A percentile compares a stretch with the other conserved stretches of the same genome.
Conservation (phyloP, 2,329 filamentous ascomycete species). For the Colletotrichum phormii region DNA sequence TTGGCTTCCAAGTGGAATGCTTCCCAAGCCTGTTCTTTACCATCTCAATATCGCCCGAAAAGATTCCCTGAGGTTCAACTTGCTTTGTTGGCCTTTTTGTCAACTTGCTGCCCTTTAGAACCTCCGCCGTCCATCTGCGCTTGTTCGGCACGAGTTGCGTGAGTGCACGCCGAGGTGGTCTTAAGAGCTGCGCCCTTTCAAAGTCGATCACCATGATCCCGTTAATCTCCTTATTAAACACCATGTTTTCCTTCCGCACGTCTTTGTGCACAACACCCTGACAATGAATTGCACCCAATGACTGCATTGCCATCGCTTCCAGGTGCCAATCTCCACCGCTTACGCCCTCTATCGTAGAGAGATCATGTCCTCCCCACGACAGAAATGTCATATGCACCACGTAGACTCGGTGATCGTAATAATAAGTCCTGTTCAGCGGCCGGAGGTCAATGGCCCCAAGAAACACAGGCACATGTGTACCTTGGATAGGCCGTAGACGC, state of each 20-base stretch:
- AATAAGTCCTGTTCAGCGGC: slow-evolving; percentile 45
- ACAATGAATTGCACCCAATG: slow-evolving; percentile 40
- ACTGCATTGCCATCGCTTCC: slow-evolving; percentile 28
- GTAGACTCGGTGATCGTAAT: slow-evolving; percentile 46
- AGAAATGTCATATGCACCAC: slow-evolving; percentile 49
- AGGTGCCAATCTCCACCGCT: slow-evolving; percentile 11
- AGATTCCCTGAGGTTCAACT: too few species aligned
- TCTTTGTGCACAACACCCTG: slow-evolving; percentile 44
- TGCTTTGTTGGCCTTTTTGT: too few species aligned
- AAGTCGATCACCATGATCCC: slow-evolving; percentile 48
- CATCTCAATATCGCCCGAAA: too few species aligned
- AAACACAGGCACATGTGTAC: slow-evolving; percentile 50
- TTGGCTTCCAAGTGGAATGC: too few species aligned
- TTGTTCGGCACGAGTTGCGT: slow-evolving; percentile 41
- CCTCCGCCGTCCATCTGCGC: slow-evolving; percentile 18
- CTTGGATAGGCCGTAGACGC: slow-evolving; percentile 48
- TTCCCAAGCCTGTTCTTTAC: too few species aligned
- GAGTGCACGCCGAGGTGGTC: slow-evolving; percentile 36
- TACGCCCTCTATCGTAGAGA: not conserved
- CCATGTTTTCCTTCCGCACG: slow-evolving; percentile 41
- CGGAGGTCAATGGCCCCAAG: slow-evolving; percentile 52
- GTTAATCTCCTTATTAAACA: slow-evolving; percentile 41
- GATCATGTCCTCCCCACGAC: slow-evolving; percentile 46
- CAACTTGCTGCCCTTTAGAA: too few species aligned
- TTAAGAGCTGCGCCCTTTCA: slow-evolving; percentile 41